These are phyloP conservation scores for Strigomonas culicis DNA, from an alignment of 208 protist species.

Conservation along the genomic window DNA sequence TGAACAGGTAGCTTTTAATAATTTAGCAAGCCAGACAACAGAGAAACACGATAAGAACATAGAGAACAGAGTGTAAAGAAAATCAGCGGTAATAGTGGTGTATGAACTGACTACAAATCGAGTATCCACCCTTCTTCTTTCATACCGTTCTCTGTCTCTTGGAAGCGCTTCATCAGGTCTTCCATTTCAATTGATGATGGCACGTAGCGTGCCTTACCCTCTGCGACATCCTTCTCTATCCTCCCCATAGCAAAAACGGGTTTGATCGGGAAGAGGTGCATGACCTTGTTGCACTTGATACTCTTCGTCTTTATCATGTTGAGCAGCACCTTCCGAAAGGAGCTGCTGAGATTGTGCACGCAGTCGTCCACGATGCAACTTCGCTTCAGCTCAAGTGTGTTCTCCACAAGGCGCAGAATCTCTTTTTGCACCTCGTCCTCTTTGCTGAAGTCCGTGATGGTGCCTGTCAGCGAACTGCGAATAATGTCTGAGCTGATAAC, in stretches of 20 bases:
- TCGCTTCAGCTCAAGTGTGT: constrained; percentile 32
- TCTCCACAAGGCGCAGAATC: constrained; percentile 44
- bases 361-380: constrained; percentile 74
- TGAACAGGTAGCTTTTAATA: constrained; percentile 5
- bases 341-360: constrained; percentile 41
- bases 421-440: constrained; percentile 56
- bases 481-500: constrained; percentile 51
- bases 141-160: constrained; percentile 21
- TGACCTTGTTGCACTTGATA: constrained; percentile 38
- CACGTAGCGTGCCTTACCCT: constrained; percentile 35
- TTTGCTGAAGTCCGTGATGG: constrained; percentile 39
- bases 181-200: constrained; percentile 51
- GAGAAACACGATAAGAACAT: background rate
- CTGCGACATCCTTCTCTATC: constrained; percentile 47
- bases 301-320: constrained; percentile 16
- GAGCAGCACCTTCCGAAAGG: constrained; percentile 50
- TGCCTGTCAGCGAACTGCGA: constrained; percentile 38
- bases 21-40: background rate
- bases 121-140: constrained; percentile 70
- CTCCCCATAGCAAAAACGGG: constrained; percentile 49
- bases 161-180: constrained; percentile 27
- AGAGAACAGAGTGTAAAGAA: background rate
- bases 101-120: constrained; percentile 16
- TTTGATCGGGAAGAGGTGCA: constrained; percentile 64
- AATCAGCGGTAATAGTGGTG: constrained; percentile 7